Conservation (phyloP, 352 stramenopile species). For the Thalassiosira oceanica region DNA sequence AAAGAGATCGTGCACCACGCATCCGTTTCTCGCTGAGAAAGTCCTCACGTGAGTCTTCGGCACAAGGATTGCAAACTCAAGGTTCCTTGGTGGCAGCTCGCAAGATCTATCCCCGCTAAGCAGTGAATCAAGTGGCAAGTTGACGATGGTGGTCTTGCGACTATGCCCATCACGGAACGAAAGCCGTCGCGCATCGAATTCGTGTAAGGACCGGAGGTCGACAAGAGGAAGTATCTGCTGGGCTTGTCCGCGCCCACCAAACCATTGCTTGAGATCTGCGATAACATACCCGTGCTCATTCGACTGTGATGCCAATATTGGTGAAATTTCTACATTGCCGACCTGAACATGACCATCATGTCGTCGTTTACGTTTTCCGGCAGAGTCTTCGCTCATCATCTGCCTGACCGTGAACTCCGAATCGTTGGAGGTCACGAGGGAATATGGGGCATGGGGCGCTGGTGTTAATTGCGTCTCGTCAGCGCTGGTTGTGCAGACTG, state of each 20-base stretch:
- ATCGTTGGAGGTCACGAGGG: too few species aligned
- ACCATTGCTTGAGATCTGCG: too few species aligned
- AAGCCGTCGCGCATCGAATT: constrained; percentile 24
- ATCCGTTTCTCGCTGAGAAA: constrained; percentile 1
- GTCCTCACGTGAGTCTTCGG: constrained; percentile 4
- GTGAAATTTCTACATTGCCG: too few species aligned
- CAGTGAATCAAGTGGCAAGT: constrained; percentile 39
- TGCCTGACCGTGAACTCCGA: too few species aligned
- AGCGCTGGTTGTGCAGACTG: too few species aligned
- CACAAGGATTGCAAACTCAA: constrained; percentile 68
- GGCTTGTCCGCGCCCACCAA: not conserved
- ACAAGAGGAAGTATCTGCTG: constrained; percentile 29
- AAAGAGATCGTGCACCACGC: constrained; percentile 45
- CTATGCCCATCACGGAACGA: not conserved
- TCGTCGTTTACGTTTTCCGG: too few species aligned
- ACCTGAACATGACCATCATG: too few species aligned
- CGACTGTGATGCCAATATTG: too few species aligned
- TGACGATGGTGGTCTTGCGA: constrained; percentile 26
- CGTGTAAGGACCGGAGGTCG: constrained; percentile 27
- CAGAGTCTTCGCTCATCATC: too few species aligned
- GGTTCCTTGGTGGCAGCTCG: constrained; percentile 60
- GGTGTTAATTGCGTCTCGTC: too few species aligned
- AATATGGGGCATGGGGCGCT: too few species aligned
- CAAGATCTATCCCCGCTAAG: constrained; percentile 58
- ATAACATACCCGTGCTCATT: too few species aligned